These are phyloP conservation scores for Aspergillus funiculosus DNA, from an alignment of 495 filamentous ascomycete genomes.

Conservation along the genomic window DNA sequence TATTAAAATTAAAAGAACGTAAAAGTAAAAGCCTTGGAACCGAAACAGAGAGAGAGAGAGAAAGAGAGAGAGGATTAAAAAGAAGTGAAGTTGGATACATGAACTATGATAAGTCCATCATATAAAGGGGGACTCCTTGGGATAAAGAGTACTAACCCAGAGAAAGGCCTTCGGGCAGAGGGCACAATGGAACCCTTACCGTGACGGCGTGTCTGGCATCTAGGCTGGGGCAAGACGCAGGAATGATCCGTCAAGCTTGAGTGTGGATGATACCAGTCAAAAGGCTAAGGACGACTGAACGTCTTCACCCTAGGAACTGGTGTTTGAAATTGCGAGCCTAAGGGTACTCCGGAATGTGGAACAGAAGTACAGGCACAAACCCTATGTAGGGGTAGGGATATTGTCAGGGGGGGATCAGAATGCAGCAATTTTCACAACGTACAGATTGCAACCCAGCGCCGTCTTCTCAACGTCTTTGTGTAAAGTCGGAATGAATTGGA, in stretches of 20 bases:
- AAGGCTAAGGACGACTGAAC: slow-evolving; percentile 66
- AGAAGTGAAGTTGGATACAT: slow-evolving; percentile 17
- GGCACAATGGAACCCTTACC: slow-evolving; percentile 58
- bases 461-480: slow-evolving; percentile 23
- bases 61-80: slow-evolving; percentile 4
- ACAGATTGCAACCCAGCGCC: slow-evolving; percentile 32
- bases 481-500: slow-evolving; percentile 15
- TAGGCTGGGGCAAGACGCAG: slow-evolving; percentile 48
- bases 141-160: slow-evolving; percentile 43
- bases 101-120: slow-evolving; percentile 22
- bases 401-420: slow-evolving; percentile 37
- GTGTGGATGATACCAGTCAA: slow-evolving; percentile 39
- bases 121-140: slow-evolving; percentile 24
- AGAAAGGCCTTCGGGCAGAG: slow-evolving; percentile 44
- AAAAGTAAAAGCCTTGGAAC: slow-evolving; percentile 7
- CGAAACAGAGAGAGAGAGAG: slow-evolving; percentile 9
- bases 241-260: slow-evolving; percentile 42
- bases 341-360: slow-evolving; percentile 52
- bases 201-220: slow-evolving; percentile 55
- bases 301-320: slow-evolving; percentile 55
- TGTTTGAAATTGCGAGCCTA: slow-evolving; percentile 25
- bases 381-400: slow-evolving; percentile 42
- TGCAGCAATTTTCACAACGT: slow-evolving; percentile 31
- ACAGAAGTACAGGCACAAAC: slow-evolving; percentile 39
- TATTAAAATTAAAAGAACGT: slow-evolving; percentile 22